Percentiles rank a stretch among this genome's conserved stretches.
These are phyloP conservation scores for Ustanciosporium gigantosporum DNA, from an alignment of 1,284 basidiomycete genomes.

Conservation along the genomic window DNA sequence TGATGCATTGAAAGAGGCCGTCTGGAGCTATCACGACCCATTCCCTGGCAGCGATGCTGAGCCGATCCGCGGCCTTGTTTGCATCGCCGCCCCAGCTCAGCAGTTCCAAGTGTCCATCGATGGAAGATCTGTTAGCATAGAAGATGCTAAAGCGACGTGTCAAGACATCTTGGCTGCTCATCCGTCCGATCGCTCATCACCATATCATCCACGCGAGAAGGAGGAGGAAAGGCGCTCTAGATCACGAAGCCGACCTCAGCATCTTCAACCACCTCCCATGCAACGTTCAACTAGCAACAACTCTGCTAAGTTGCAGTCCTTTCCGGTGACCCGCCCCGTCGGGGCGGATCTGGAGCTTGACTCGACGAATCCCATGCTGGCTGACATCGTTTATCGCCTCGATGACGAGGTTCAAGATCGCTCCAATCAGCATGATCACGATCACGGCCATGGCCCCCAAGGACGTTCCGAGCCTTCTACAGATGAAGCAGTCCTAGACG, in stretches of 20 bases:
- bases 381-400: conserved; percentile 41
- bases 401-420: conserved; percentile 32
- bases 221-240: conserved; percentile 13
- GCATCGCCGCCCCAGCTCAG: conserved; percentile 15
- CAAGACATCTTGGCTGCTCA: conserved; percentile 8
- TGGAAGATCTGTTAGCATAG: conserved; percentile 7
- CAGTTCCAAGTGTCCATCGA: conserved; percentile 14
- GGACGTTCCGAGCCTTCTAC: neutral
- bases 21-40: conserved; percentile 29
- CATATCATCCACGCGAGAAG: conserved; percentile 13
- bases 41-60: conserved; percentile 25
- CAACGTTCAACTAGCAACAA: conserved; percentile 12
- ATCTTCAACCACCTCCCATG: conserved; percentile 13
- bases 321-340: conserved; percentile 12
- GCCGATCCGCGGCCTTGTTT: conserved; percentile 16
- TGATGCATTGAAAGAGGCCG: conserved; percentile 11
- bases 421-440: conserved; percentile 3
- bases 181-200: conserved; percentile 10
- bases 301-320: conserved; percentile 14
- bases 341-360: conserved; percentile 38
- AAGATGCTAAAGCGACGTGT: conserved; percentile 7
- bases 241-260: neutral
- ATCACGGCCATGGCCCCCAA: neutral
- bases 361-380: conserved; percentile 36
- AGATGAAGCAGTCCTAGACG: conserved; percentile 12